Percentiles rank a stretch among this genome's conserved stretches.
phyloP scores from a whole-genome alignment of 2,329 filamentous ascomycete genomes.

The Paradendryphiella salina region DNA sequence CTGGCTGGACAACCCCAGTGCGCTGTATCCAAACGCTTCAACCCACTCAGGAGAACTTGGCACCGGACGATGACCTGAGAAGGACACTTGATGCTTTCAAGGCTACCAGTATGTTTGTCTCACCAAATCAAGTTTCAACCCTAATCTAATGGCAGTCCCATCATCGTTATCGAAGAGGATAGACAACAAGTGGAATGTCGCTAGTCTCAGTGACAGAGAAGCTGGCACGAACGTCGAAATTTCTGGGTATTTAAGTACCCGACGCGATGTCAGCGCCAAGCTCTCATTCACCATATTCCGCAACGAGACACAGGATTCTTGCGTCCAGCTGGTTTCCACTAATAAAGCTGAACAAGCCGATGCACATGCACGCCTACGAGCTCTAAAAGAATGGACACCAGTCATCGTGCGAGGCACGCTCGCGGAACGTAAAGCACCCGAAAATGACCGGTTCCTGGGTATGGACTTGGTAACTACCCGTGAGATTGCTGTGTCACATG shows the following conservation, averaged over 20 bases:
- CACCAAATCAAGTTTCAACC: neutral
- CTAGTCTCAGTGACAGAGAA: neutral
- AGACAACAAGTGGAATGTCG: constrained; percentile 43
- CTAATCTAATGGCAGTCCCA: constrained; percentile 19
- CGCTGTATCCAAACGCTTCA: constrained; percentile 22
- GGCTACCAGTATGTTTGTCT: constrained; percentile 31
- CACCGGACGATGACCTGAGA: constrained; percentile 23
- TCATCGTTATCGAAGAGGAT: constrained; percentile 29
- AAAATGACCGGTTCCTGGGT: constrained; percentile 35
- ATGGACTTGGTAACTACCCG: constrained; percentile 47
- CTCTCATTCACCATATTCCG: constrained; percentile 70
- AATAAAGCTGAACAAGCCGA: constrained; percentile 31
- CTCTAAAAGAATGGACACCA: constrained; percentile 56
- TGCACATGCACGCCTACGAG: constrained; percentile 48
- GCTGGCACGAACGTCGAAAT: constrained; percentile 15
- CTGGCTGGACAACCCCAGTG: constrained; percentile 13
- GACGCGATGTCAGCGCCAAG: constrained; percentile 67
- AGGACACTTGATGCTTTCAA: constrained; percentile 40
- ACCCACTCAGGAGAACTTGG: neutral
- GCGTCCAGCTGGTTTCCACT: constrained; percentile 57
- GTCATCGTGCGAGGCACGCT: constrained; percentile 58
- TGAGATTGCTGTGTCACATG: constrained; percentile 64
- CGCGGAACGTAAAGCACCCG: constrained; percentile 47
- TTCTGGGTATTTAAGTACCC: constrained; percentile 70
- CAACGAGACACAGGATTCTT: constrained; percentile 50